These are phyloP conservation scores for Acacia concinna DNA, from an alignment of 331 rosid species.

Conservation along the genomic window DNA sequence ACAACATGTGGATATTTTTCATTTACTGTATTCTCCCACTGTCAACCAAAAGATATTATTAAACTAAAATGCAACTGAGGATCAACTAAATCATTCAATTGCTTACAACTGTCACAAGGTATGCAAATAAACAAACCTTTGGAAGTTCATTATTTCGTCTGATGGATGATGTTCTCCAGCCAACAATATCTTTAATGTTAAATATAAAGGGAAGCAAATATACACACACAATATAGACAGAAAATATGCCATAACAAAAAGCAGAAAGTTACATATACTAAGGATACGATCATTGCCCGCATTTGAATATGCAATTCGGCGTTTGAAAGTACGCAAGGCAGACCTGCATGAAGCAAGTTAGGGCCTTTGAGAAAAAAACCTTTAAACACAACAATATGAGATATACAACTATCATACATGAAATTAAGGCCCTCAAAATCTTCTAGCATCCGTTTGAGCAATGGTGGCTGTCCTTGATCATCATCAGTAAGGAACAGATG, in stretches of 20 bases:
- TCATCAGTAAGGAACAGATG: conserved; percentile 88
- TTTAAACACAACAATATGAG: background rate
- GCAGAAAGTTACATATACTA: conserved; percentile 13
- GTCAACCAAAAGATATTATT: conserved; percentile 25
- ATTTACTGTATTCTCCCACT: conserved; percentile 82
- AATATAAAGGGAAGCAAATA: conserved; percentile 44
- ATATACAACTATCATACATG: conserved; percentile 62
- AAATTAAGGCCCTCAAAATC: conserved; percentile 63
- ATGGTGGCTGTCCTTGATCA: conserved; percentile 83
- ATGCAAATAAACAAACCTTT: conserved; percentile 54
- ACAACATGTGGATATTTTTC: conserved; percentile 94
- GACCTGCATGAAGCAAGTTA: conserved; percentile 60
- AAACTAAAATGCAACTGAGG: conserved; percentile 3
- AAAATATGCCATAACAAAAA: conserved; percentile 6
- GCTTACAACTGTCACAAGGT: background rate
- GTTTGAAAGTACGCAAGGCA: conserved; percentile 74
- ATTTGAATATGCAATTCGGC: conserved; percentile 80
- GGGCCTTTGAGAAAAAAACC: conserved; percentile 24
- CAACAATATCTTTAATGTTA: conserved; percentile 71
- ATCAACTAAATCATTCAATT: conserved; percentile 23
- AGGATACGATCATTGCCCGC: conserved; percentile 94
- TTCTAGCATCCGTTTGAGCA: conserved; percentile 86
- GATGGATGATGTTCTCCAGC: conserved; percentile 97
- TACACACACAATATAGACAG: background rate
- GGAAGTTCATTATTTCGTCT: conserved; percentile 81